Evolutionary conservation across 495 filamentous ascomycete genomes (phyloP), one percentile per base, ranked within the genome.

Genomic region (Daldinia bambusicola): DNA sequence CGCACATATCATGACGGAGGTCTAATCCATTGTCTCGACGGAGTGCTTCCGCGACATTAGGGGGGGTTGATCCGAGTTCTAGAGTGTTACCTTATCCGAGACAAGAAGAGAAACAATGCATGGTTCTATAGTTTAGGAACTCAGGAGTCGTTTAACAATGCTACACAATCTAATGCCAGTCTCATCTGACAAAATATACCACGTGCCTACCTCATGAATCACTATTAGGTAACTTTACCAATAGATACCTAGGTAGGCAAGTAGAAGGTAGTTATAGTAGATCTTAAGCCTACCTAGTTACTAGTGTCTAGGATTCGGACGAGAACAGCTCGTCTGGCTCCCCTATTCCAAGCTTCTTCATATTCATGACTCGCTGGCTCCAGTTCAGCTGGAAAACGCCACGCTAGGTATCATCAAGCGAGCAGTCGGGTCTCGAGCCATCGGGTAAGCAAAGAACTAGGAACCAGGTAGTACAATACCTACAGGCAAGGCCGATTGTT

Each of bases 401-500:
- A 18, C 4, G 43, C 51, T 53, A n/a, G 51, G 31, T 53, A 32
- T 32, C 51, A 32, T 32, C 26, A 53, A 31, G 31, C 31, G 31
- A 31, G 26, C 36, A 40, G 51, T 53, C 51, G 51, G 50, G 50
- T 53, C 30, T 32, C 22, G 50, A 32, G 50, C 14, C 3, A 53
- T 32, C 22, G 50, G 50, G 50, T 57, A 38, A 57, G 31, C 18
- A 40, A 20, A 20, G 30, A 41, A 7, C 7, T 14, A 13, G 55
- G 43, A 18, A 8, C 20, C 10, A n/a, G 7, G 18, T 18, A 30
- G 18, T 38, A 38, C 55, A 57, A 57, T 32, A 20, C n/a, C n/a
- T n/a, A n/a, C n/a, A n/a, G n/a, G n/a, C n/a, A n/a, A n/a, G n/a
- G n/a, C 20, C 20, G 34, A 41, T 14, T 18, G 12, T 14, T 57